Conservation (phyloP, 352 stramenopile genomes). For the Pythium pyrilobum region DNA sequence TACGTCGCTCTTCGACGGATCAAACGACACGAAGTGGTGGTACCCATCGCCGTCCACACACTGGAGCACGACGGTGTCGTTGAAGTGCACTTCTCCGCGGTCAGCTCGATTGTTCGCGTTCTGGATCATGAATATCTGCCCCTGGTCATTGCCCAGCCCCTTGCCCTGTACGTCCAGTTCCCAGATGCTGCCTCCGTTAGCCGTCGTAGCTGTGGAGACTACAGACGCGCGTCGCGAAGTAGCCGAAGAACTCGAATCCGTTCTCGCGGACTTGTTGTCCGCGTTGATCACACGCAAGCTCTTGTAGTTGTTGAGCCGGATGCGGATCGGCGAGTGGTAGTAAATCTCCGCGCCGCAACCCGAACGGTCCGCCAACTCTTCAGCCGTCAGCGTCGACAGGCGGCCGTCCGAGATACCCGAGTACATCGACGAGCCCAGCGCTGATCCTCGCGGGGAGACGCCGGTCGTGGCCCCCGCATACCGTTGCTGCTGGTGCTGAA, state of each 20-base stretch:
- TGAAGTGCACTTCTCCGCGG: conserved; percentile 65
- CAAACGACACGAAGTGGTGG: conserved; percentile 69
- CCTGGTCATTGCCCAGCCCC: conserved; percentile 60
- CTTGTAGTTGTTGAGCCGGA: conserved; percentile 68
- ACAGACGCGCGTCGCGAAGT: conserved; percentile 12
- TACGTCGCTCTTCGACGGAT: conserved; percentile 46
- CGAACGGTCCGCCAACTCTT: conserved; percentile 48
- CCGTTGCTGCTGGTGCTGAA: conserved; percentile 1
- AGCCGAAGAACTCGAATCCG: background rate
- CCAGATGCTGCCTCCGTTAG: conserved; percentile 1
- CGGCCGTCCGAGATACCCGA: conserved; percentile 10
- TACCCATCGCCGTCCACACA: conserved; percentile 61
- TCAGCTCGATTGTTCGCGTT: conserved; percentile 69
- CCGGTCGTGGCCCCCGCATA: background rate
- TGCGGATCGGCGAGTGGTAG: conserved; percentile 58
- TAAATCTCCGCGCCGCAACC: conserved; percentile 66
- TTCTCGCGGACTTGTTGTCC: background rate
- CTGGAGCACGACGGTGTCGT: conserved; percentile 72
- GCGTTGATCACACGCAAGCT: conserved; percentile 46
- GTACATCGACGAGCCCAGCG: conserved; percentile 8
- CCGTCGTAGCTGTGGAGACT: background rate
- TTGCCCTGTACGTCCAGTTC: conserved; percentile 51
- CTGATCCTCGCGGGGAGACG: background rate
- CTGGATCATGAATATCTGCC: conserved; percentile 76
- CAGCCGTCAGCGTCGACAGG: conserved; percentile 20